A percentile compares a stretch with the other conserved stretches of the same genome.
These are phyloP conservation scores for Quercus agrifolia DNA, from an alignment of 306 rosid genomes.

Conservation along the genomic window DNA sequence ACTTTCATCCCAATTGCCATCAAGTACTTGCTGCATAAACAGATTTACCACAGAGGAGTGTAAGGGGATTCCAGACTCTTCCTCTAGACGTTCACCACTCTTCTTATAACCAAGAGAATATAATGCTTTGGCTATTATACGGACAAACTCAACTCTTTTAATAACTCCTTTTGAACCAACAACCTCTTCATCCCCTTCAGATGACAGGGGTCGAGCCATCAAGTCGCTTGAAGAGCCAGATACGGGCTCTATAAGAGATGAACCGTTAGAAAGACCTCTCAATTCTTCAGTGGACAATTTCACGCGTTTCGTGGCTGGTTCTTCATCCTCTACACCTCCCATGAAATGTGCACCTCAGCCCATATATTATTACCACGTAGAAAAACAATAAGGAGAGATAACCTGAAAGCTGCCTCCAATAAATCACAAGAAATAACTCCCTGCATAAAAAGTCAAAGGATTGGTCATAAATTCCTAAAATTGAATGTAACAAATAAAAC, in stretches of 20 bases:
- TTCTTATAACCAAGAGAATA: slow-evolving; percentile 87
- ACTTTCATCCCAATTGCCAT: slow-evolving; percentile 86
- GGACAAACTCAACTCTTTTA: slow-evolving; percentile 83
- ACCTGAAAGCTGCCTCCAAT: slow-evolving; percentile 29
- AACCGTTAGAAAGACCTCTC: slow-evolving; percentile 82
- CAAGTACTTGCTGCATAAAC: slow-evolving; percentile 77
- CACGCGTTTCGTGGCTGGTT: slow-evolving; percentile 95
- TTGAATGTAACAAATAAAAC: not conserved
- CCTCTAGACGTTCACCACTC: slow-evolving; percentile 83
- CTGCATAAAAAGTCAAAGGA: slow-evolving; percentile 34
- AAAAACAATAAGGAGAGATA: slow-evolving; percentile 26
- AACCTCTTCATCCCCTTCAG: slow-evolving; percentile 80
- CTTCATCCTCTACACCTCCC: slow-evolving; percentile 99
- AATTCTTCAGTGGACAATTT: slow-evolving; percentile 61
- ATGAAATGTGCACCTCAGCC: slow-evolving; percentile 99
- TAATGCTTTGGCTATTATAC: slow-evolving; percentile 86
- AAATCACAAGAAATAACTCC: slow-evolving; percentile 26
- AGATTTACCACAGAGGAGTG: slow-evolving; percentile 63
- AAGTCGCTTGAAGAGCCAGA: slow-evolving; percentile 67
- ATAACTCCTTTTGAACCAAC: slow-evolving; percentile 90
- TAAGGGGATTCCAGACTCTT: slow-evolving; percentile 88
- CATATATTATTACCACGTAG: slow-evolving; percentile 59
- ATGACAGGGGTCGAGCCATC: slow-evolving; percentile 92
- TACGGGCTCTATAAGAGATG: slow-evolving; percentile 52
- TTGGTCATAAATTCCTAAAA: slow-evolving; percentile 14